Base-by-base conservation (phyloP, 106 monocot genomes). In the Dendrobium chrysotoxum region DNA sequence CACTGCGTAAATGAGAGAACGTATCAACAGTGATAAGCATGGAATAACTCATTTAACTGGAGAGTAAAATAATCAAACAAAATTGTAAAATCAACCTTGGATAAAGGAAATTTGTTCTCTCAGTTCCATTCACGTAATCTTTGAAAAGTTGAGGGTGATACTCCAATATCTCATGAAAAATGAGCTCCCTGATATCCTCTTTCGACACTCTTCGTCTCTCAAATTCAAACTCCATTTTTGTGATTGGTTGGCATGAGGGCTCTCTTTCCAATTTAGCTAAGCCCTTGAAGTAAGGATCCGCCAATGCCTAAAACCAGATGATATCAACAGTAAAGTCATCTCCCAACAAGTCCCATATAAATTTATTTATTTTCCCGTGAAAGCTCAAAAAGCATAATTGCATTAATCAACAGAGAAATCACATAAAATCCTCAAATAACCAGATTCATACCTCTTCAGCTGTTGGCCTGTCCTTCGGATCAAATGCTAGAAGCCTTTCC, bases 151-250 rank as follows among this genome's bases (percentile, higher is more conserved):
- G 90, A 45, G 97, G 97, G 88, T 97, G 94, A 71, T 97, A 97
- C 79, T 97, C 94, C 78, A 97, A 86, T 70, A 94, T 92, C 81
- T 97, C 97, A 20, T 85, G 84, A 75, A 90, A 97, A 77, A 97
- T 94, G 72, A 97, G 90, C 47, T 94, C 97, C 78, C 83, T 77
- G 38, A 97, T 84, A 41, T 97, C 94, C 40, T 94, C 94, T 84
- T 97, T 92, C 4, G 89, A 91, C 70, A 92, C 87, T 68, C 87
- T 92, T 78, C 88, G 85, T 15, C 94, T 82, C 65, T 97, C 97
- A 85, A 97, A 97, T 81, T 97, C 97, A 79, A 97, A 97, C 72
- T 97, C 97, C 81, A 97, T 82, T 89, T 97, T 94, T 25, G 92
- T 82, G 45, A 94, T 92, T 57, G 92, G 94, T 54, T 90, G 94